A percentile compares a stretch with the other conserved stretches of the same genome.
Evolutionary conservation across 2,329 filamentous ascomycete species (phyloP).

Genomic region (Diaporthe eres): DNA sequence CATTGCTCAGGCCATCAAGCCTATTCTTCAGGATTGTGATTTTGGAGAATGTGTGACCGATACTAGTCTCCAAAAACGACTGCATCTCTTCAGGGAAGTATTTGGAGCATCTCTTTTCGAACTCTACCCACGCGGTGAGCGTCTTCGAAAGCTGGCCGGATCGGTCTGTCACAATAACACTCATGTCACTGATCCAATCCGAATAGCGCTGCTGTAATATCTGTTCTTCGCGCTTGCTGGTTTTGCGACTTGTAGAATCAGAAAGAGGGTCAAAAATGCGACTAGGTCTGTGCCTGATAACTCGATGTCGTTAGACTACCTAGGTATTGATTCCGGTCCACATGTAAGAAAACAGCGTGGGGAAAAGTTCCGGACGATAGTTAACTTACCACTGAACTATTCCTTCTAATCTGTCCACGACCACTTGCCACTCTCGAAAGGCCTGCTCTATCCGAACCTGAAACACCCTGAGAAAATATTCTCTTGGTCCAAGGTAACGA

Average conservation of each 20-base stretch:
- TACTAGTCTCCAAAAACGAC: neutral
- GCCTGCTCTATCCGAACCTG: neutral
- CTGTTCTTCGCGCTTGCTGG: neutral
- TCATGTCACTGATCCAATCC: conserved; percentile 13
- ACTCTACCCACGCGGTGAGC: conserved; percentile 10
- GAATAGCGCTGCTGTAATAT: conserved; percentile 22
- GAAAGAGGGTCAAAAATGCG: neutral
- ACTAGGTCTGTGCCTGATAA: neutral
- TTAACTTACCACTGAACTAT: neutral
- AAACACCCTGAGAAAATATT: neutral
- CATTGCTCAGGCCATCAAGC: neutral
- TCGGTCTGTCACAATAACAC: neutral
- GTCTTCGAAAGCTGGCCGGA: neutral
- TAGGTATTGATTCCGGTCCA: too few relatives aligned
- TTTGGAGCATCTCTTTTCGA: neutral
- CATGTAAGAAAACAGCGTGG: too few relatives aligned
- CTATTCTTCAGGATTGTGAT: neutral
- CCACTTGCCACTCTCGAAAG: neutral
- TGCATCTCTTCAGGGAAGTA: neutral
- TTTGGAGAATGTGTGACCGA: neutral
- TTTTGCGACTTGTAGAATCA: rapidly evolving
- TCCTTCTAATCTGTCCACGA: neutral
- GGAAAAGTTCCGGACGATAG: too few relatives aligned
- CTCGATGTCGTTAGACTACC: neutral
- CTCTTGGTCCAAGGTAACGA: neutral